Base-by-base conservation (phyloP, 805 yeast genomes). In the Ogataea populi-albae region DNA sequence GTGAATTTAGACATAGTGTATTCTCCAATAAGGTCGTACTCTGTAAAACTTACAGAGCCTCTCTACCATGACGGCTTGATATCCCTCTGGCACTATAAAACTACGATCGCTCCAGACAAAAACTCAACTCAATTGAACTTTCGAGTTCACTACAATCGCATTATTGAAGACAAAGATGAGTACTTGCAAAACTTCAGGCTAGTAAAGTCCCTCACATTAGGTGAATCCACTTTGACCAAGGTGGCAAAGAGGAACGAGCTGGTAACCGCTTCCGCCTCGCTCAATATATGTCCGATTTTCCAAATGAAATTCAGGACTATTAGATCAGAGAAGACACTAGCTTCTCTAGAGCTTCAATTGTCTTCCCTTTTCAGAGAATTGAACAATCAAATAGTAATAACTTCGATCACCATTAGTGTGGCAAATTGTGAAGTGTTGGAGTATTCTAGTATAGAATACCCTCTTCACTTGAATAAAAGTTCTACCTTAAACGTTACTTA, bases 301-400 rank as follows among this genome's bases (percentile, higher is more conserved):
- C 57, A 52, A 36, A 54, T 55, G 57, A 35, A 51, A 29, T 46
- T 56, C 33, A 50, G 46, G 28, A 54, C 52, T 5, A 43, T 49
- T 17, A 50, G 44, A 25, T 40, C 57, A 8, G 59, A 55, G 23
- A 54, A 54, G 29, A 42, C 45, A 5, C 25, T 56, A n/a, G 41
- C 57, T 2, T 54, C 57, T 19, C 37, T 56, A 19, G 60, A 56
- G 21, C 33, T 56, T 7, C 30, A 34, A 5, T 31, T 52, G 3
- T 51, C 58, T 1, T 43, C 44, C 19, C 19, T 32, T 10, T 17
- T 54, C 2, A 43, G 35, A 21, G 50, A 40, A 5, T 11, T 39
- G 17, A 34, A 23, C 2, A 33, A 35, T 6, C 4, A 14, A 1
- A 41, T 51, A 5, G 17, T 16, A 5, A 47, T 55, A 4, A 41